Base-by-base conservation (phyloP, 1,284 basidiomycete species). In the Phlebopus sp. region DNA sequence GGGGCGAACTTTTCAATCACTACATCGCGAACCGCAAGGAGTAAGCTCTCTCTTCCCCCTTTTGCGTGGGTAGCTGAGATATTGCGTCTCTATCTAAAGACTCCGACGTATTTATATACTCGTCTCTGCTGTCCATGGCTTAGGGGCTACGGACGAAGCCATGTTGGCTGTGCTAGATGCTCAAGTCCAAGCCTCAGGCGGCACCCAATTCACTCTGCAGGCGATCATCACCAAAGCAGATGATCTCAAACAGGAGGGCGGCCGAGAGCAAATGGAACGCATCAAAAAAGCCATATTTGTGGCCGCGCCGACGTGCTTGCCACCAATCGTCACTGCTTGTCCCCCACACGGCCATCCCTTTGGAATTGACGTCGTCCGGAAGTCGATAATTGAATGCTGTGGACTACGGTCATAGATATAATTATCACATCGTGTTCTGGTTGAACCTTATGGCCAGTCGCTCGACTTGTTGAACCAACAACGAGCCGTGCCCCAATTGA, bases 151-250 rank as follows among this genome's bases (percentile, higher is more conserved):
- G 23, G 87, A 90, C 58, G 62, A 63, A 9, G 69, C 72, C 42
- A 88, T 90, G 85, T 73, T 90, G 3, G 18, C 70, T 73, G 49
- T 72, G 82, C 35, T 78, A 78, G 58, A 62, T 18, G 25, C 46
- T 27, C 63, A 55, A 32, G 61, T 62, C 47, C 66, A 76, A 40
- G 59, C 68, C 9, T 65, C 65, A 3, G 63, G 62, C 4, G 71
- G 72, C 7, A 63, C 62, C 2, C 70, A 69, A 9, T 81, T 79
- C 60, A 81, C 82, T 0, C 60, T 89, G 1, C 87, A 90, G 58
- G 73, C 84, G 1, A 69, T 90, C 44, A 75, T 90, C 57, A 89
- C 87, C 19, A 89, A 88, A 65, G 74, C 73, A 1, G 87, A 90
- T 60, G 64, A 63, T 4, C 66, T 84, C 5, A 64, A 72, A 8